phyloP scores from a whole-genome alignment of 139 green algal genomes.

The Microglena sp. region DNA sequence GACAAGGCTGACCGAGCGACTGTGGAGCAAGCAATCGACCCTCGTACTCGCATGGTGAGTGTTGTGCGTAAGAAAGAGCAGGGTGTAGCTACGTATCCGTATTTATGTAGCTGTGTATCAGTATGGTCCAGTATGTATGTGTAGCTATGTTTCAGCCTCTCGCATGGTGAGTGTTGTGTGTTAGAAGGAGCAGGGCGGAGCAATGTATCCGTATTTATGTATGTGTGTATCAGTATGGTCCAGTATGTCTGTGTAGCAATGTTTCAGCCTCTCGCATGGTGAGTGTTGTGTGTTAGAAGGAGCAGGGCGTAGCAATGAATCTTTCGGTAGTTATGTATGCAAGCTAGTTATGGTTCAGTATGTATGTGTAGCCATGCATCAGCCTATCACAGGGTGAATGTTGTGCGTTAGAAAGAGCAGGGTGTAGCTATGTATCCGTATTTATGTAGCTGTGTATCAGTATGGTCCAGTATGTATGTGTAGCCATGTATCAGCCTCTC shows the following conservation, averaged over 20 bases:
- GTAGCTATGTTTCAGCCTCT: too few species aligned
- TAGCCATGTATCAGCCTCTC: too few species aligned
- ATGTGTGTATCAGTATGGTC: too few species aligned
- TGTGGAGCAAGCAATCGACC: conserved; percentile 85
- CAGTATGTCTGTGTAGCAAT: too few species aligned
- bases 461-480: too few species aligned
- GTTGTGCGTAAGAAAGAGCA: neutral
- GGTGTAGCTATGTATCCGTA: neutral
- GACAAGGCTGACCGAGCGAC: conserved; percentile 89
- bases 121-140: too few species aligned
- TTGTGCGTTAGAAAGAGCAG: neutral
- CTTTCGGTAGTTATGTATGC: too few species aligned
- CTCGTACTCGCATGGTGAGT: conserved; percentile 81
- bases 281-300: neutral
- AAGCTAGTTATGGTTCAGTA: too few species aligned
- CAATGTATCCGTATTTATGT: too few species aligned
- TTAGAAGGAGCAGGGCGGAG: neutral
- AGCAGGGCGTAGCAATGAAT: neutral
- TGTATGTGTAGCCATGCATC: too few species aligned
- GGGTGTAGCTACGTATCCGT: neutral
- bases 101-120: too few species aligned
- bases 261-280: conserved; percentile 89
- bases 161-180: conserved; percentile 58
- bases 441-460: too few species aligned
- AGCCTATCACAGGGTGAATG: conserved; percentile 73